Evolutionary conservation across 2,329 filamentous ascomycete genomes (phyloP).

Genomic region (Cordyceps militaris): DNA sequence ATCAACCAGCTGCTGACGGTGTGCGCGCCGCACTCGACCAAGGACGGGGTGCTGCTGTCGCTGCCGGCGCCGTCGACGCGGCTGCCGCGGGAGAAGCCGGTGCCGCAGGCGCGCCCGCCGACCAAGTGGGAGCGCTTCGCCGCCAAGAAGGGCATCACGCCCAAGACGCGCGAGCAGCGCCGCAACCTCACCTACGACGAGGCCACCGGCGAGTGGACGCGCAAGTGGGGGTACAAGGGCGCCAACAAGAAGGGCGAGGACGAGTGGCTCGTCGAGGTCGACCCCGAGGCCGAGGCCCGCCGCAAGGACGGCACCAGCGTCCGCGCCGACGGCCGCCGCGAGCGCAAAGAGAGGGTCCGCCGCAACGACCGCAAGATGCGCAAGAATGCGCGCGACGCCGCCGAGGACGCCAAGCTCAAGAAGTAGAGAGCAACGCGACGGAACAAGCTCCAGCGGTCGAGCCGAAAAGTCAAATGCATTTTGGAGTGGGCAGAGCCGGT

Average conservation of each 20-base stretch:
- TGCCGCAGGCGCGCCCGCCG: slow-evolving; percentile 71
- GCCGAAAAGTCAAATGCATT: background rate
- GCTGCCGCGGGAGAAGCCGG: slow-evolving; percentile 85
- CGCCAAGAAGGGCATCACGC: slow-evolving; percentile 91
- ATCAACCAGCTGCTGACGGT: slow-evolving; percentile 92
- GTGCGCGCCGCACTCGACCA: slow-evolving; percentile 66
- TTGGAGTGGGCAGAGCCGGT: background rate
- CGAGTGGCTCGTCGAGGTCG: slow-evolving; percentile 89
- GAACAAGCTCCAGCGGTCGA: background rate
- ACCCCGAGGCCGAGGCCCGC: slow-evolving; percentile 62
- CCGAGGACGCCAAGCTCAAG: slow-evolving; percentile 14
- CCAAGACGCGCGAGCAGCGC: slow-evolving; percentile 71
- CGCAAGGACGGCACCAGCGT: slow-evolving; percentile 56
- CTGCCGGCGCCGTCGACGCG: slow-evolving; percentile 64
- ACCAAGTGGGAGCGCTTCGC: slow-evolving; percentile 98
- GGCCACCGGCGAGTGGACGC: slow-evolving; percentile 77
- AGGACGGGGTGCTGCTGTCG: slow-evolving; percentile 66
- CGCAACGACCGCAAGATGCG: slow-evolving; percentile 64
- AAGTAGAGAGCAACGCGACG: background rate
- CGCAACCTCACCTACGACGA: slow-evolving; percentile 77
- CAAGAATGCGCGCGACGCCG: slow-evolving; percentile 52
- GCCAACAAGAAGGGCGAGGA: slow-evolving; percentile 77
- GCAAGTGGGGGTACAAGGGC: slow-evolving; percentile 91
- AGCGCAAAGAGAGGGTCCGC: slow-evolving; percentile 61
- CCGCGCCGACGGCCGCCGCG: slow-evolving; percentile 55